Evolutionary conservation across 73 alveolate species (phyloP).

Genomic region (Paramecium primaurelia): DNA sequence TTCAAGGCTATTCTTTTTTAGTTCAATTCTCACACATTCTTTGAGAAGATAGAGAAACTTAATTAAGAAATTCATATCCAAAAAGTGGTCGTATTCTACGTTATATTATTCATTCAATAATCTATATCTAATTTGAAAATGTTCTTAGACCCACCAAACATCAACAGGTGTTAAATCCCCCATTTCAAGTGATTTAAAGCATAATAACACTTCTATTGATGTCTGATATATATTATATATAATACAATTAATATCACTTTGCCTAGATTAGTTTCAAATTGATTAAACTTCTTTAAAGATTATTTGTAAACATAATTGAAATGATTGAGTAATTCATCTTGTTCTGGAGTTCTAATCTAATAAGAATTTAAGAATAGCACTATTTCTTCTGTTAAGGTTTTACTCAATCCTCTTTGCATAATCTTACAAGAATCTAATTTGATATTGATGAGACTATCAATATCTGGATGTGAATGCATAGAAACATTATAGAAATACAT

Average conservation of each 20-base stretch:
- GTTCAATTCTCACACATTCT: background rate
- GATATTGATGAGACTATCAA: background rate
- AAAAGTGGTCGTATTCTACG: background rate
- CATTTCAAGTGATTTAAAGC: background rate
- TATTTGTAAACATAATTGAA: background rate
- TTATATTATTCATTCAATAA: background rate
- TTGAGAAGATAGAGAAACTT: background rate
- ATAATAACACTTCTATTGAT: background rate
- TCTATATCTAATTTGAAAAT: background rate
- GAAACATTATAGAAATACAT: background rate
- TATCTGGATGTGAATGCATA: background rate
- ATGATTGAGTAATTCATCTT: background rate
- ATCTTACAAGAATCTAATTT: background rate
- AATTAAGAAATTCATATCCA: background rate
- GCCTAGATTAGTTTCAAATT: background rate
- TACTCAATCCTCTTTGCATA: background rate
- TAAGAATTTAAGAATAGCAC: background rate
- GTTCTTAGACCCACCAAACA: background rate
- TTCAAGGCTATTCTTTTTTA: background rate
- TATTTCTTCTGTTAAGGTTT: background rate
- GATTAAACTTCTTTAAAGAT: background rate
- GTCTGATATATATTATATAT: background rate
- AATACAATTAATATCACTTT: background rate
- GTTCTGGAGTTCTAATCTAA: background rate
- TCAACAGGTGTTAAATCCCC: background rate